These are phyloP conservation scores for Aspergillus brasiliensis DNA, from an alignment of 2,329 filamentous ascomycete genomes.

Conservation along the genomic window DNA sequence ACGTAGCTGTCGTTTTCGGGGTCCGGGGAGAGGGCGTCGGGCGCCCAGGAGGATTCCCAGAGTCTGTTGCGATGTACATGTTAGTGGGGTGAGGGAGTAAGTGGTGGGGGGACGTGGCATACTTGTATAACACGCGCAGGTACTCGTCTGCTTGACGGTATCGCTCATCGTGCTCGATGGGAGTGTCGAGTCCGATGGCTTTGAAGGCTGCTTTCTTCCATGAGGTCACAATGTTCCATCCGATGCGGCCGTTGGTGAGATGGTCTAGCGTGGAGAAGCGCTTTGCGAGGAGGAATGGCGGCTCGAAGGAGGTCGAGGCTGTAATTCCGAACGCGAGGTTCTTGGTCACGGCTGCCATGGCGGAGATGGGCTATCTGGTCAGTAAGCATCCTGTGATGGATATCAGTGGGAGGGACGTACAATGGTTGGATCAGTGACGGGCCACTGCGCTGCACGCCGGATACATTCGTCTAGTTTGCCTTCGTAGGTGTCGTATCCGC, in stretches of 20 bases:
- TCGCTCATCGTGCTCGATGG: conserved; percentile 63
- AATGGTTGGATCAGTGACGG: conserved; percentile 65
- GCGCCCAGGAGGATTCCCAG: conserved; percentile 59
- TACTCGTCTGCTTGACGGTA: conserved; percentile 66
- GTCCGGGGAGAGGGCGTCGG: conserved; percentile 60
- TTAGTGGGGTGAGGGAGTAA: neutral
- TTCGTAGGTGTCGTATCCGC: conserved; percentile 65
- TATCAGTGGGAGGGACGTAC: conserved; percentile 40
- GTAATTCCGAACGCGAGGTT: conserved; percentile 66
- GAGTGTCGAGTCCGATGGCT: conserved; percentile 60
- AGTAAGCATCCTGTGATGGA: neutral
- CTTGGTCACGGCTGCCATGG: conserved; percentile 69
- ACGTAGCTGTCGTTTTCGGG: conserved; percentile 58
- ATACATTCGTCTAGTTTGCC: conserved; percentile 63
- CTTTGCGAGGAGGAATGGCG: conserved; percentile 63
- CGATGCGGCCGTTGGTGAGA: conserved; percentile 62
- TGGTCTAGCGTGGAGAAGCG: conserved; percentile 65
- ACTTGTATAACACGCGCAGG: conserved; percentile 64
- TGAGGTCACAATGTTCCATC: conserved; percentile 68
- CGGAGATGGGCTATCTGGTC: conserved; percentile 56
- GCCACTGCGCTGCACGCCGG: conserved; percentile 64
- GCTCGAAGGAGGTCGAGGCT: conserved; percentile 64
- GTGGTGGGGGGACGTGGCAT: neutral
- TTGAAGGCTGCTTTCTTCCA: conserved; percentile 66
- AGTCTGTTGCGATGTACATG: conserved; percentile 38